Evolutionary conservation across 371 early-diverging fungal species (phyloP).

Genomic region (Dipsacomyces acuminosporus): DNA sequence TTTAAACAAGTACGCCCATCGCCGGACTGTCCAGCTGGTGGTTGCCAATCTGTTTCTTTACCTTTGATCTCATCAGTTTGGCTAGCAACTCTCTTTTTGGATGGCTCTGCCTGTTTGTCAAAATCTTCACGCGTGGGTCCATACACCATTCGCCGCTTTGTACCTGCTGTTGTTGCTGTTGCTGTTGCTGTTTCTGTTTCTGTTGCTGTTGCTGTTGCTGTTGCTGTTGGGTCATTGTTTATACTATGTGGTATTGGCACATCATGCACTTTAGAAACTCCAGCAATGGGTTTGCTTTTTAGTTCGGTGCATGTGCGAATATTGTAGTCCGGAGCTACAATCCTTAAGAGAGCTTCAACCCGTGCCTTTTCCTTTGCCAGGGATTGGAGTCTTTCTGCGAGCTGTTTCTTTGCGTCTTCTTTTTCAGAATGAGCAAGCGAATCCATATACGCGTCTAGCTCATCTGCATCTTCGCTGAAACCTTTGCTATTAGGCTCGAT

Average conservation of each 20-base stretch:
- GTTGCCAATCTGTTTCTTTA: conserved; percentile 28
- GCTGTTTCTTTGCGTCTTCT: not conserved
- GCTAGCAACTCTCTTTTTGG: too few relatives aligned
- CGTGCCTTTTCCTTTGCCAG: conserved; percentile 15
- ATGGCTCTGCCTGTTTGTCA: not conserved
- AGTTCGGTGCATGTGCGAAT: not conserved
- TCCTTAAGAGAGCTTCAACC: conserved; percentile 12
- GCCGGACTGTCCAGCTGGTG: conserved; percentile 41
- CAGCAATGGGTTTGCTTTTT: not conserved
- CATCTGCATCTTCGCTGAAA: conserved; percentile 12
- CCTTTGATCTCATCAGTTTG: too few relatives aligned
- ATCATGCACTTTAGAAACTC: too few relatives aligned
- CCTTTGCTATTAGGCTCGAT: not conserved
- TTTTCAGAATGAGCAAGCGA: conserved; percentile 16
- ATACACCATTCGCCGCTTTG: conserved; percentile 8
- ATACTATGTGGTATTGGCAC: too few relatives aligned
- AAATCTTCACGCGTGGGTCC: conserved; percentile 13
- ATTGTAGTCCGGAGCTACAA: conserved; percentile 24
- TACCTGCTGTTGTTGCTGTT: not conserved
- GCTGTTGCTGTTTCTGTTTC: too few relatives aligned
- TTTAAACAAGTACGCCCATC: conserved; percentile 46
- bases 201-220: too few relatives aligned
- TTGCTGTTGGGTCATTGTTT: not conserved
- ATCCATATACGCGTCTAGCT: conserved; percentile 42
- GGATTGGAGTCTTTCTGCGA: conserved; percentile 2